A percentile compares a stretch with the other conserved stretches of the same genome.
Evolutionary conservation across 2,329 filamentous ascomycete species (phyloP).

Genomic region (Thelonectria discophora): DNA sequence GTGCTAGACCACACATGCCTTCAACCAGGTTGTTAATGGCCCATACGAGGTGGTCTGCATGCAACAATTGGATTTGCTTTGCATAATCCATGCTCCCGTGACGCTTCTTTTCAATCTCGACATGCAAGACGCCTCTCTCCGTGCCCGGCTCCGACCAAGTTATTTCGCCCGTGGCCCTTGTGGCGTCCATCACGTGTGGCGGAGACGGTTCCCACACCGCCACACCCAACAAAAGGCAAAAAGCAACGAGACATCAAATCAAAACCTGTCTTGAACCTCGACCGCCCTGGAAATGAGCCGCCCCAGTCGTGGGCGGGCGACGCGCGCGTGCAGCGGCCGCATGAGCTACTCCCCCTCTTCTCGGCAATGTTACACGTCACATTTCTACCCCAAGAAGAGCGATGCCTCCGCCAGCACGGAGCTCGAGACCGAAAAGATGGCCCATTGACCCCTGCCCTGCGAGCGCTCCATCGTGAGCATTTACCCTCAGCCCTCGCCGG

Average conservation of each 20-base stretch:
- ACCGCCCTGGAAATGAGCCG: constrained; percentile 31
- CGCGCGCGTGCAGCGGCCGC: constrained; percentile 37
- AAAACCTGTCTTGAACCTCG: constrained; percentile 12
- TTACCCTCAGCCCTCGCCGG: too few species aligned
- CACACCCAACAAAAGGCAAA: constrained; percentile 6
- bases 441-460: constrained; percentile 15
- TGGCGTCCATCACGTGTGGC: constrained; percentile 20
- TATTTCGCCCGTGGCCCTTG: background rate
- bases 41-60: background rate
- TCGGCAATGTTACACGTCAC: constrained; percentile 35
- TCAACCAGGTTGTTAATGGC: background rate
- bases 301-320: constrained; percentile 23
- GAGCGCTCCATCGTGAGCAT: constrained; percentile 2
- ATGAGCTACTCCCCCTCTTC: constrained; percentile 32
- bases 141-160: constrained; percentile 1
- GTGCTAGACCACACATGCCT: background rate
- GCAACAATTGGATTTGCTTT: background rate
- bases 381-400: constrained; percentile 29
- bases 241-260: constrained; percentile 4
- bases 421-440: constrained; percentile 3
- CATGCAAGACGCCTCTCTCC: background rate
- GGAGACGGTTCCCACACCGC: constrained; percentile 14
- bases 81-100: background rate
- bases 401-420: constrained; percentile 21
- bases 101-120: background rate